Conservation (phyloP, 345 rosid species). For the Noccaea bulbosa region DNA sequence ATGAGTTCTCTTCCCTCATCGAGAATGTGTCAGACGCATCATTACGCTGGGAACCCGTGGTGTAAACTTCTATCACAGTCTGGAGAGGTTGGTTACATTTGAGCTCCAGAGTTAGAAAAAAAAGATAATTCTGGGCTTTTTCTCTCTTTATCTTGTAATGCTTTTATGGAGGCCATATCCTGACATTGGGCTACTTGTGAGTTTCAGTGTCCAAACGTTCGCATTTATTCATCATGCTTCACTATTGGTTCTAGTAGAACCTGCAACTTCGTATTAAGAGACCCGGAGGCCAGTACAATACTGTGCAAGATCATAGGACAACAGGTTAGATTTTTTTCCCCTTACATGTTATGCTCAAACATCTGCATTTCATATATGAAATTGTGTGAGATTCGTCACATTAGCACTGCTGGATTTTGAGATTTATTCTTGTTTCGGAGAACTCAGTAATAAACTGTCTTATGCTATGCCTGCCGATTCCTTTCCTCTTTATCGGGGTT, state of each 20-base stretch:
- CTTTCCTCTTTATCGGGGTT: not conserved
- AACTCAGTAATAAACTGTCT: not conserved
- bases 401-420: constrained; percentile 2
- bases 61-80: constrained; percentile 76
- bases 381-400: not conserved
- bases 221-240: constrained; percentile 49
- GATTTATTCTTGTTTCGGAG: not conserved
- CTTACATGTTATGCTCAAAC: constrained; percentile 1
- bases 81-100: constrained; percentile 55
- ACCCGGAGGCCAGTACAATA: constrained; percentile 48
- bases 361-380: not conserved
- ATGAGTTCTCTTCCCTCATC: constrained; percentile 50
- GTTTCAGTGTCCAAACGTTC: constrained; percentile 66
- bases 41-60: constrained; percentile 57
- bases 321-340: constrained; percentile 53
- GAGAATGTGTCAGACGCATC: constrained; percentile 55
- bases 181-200: constrained; percentile 16
- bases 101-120: constrained; percentile 2
- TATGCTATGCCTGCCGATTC: not conserved
- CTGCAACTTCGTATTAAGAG: constrained; percentile 60
- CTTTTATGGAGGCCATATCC: not conserved
- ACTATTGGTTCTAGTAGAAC: constrained; percentile 63
- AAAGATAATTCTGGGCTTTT: not conserved
- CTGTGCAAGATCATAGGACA: constrained; percentile 69
- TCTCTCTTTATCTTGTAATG: not conserved